Percentiles rank a stretch among this genome's conserved stretches.
Evolutionary conservation across 805 yeast species (phyloP).

Genomic region (Scheffersomyces stipitis): DNA sequence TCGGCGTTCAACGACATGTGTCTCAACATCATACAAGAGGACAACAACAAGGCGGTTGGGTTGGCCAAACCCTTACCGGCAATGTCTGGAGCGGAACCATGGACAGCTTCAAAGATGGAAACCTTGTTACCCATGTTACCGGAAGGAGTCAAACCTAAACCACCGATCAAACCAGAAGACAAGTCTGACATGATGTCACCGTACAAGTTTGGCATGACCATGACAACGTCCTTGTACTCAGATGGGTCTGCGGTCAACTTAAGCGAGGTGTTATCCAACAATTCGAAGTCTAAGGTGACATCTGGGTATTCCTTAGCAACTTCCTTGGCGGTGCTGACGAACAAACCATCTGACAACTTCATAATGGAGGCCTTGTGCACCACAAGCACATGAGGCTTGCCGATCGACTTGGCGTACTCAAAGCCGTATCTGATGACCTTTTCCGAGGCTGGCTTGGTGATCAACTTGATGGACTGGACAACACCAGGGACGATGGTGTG

Average conservation of each 20-base stretch:
- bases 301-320: constrained; percentile 91
- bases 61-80: constrained; percentile 99
- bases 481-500: constrained; percentile 98
- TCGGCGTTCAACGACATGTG: constrained; percentile 87
- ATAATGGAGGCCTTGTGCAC: constrained; percentile 98
- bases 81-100: constrained; percentile 99
- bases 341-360: constrained; percentile 97
- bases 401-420: constrained; percentile 89
- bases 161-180: constrained; percentile 97
- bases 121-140: constrained; percentile 99
- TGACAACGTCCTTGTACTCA: constrained; percentile 82
- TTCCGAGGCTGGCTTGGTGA: constrained; percentile 94
- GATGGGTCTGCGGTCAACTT: constrained; percentile 87
- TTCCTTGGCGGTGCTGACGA: constrained; percentile 88
- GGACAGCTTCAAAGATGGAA: constrained; percentile 98
- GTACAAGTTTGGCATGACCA: constrained; percentile 99
- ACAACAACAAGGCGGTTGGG: constrained; percentile 95
- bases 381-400: constrained; percentile 84
- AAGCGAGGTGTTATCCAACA: constrained; percentile 94
- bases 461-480: constrained; percentile 95
- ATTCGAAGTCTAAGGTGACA: constrained; percentile 76
- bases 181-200: constrained; percentile 99
- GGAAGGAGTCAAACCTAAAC: constrained; percentile 97
- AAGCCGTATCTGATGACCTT: constrained; percentile 96
- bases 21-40: constrained; percentile 98